Conservation (phyloP, 768 basidiomycete species). For the Hericium erinaceus region DNA sequence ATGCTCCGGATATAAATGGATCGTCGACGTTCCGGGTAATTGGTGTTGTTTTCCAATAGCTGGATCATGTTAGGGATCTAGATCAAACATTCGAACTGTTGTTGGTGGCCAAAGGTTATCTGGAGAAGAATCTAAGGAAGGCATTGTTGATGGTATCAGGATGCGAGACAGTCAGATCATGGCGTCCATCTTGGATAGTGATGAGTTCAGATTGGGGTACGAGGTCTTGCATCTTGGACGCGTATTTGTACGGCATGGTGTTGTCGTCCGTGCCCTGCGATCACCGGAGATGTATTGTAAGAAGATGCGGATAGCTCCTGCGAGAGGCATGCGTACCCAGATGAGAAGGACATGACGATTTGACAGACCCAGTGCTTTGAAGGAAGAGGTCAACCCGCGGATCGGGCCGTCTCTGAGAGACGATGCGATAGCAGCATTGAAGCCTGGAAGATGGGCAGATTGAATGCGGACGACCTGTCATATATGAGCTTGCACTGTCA, state of each 20-base stretch:
- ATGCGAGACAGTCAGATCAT: slow-evolving; percentile 29
- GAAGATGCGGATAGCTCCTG: not conserved
- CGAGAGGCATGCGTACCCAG: slow-evolving; percentile 37
- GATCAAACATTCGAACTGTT: too few relatives aligned
- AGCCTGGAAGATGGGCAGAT: slow-evolving; percentile 66
- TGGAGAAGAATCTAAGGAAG: slow-evolving; percentile 9
- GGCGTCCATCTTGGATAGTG: slow-evolving; percentile 41
- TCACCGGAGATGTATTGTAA: not conserved
- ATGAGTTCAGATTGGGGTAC: slow-evolving; percentile 38
- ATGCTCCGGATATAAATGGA: too few relatives aligned
- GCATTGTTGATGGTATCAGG: slow-evolving; percentile 11
- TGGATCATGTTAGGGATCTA: too few relatives aligned
- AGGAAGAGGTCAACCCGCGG: slow-evolving; percentile 48
- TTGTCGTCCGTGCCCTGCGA: slow-evolving; percentile 50
- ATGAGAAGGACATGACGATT: slow-evolving; percentile 49
- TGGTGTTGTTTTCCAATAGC: too few relatives aligned
- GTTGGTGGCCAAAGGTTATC: not conserved
- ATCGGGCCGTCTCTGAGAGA: slow-evolving; percentile 66
- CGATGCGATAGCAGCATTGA: slow-evolving; percentile 69
- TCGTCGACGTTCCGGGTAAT: too few relatives aligned
- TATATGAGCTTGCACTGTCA: not conserved
- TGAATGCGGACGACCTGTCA: slow-evolving; percentile 64
- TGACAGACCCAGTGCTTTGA: slow-evolving; percentile 39
- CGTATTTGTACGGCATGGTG: slow-evolving; percentile 48
- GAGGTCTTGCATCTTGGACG: slow-evolving; percentile 34